Evolutionary conservation across 257 asterid genomes (phyloP), one percentile per base, ranked within the genome.

Genomic region (Handroanthus guayacan): DNA sequence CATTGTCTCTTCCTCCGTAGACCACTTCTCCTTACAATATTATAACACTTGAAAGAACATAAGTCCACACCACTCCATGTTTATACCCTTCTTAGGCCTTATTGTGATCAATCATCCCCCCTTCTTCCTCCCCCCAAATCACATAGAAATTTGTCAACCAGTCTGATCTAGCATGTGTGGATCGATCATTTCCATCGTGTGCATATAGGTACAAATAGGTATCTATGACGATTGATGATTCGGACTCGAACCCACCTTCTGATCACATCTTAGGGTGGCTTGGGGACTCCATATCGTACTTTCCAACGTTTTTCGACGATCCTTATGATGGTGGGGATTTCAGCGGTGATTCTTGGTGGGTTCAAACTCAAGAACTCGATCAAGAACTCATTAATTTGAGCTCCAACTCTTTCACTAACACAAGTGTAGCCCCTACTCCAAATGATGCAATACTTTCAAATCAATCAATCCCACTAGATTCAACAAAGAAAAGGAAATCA

Each of bases 201-300:
- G 31, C 31, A 25, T 25, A 25, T 25, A 25, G 31, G 31, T 25
- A 25, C 31, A 25, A 25, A 25, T 25, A 25, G 31, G 31, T 25
- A 25, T 25, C 34, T 43, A 92, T 89, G 96, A 75, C 87, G 2
- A 67, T 84, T 16, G 96, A 85, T 12, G 94, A 85, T 57, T 83
- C 87, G 43, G 94, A 89, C 75, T 82, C 91, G 20, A 85, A 78
- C 74, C 82, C 82, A 4, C 80, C 83, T 25, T 66, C 86, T 0
- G 94, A 90, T 5, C 85, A 86, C 72, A 75, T 87, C 60, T 25
- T 87, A 11, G 97, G 85, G 9, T 89, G 95, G 92, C 34, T 87
- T 57, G 95, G 75, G 12, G 88, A 73, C 52, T 84, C 95, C 0
- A 71, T 84, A 3, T 88, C 93, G 5, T 82, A 87, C 74, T 84